These are phyloP conservation scores for Drechslerella dactyloides DNA, from an alignment of 2,329 filamentous ascomycete genomes.

Conservation along the genomic window DNA sequence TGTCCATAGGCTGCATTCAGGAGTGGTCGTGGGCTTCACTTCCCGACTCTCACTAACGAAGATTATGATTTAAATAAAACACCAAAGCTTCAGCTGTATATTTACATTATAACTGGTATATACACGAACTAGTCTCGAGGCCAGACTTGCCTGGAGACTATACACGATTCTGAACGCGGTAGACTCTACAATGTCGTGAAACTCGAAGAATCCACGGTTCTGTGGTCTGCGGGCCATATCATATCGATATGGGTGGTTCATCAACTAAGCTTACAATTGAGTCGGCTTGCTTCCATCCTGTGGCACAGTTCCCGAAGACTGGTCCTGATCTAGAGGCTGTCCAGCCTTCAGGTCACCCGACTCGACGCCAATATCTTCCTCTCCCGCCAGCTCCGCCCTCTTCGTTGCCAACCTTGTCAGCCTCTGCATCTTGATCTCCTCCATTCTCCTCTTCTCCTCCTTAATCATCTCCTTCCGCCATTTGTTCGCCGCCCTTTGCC, in stretches of 20 bases:
- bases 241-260: too few relatives aligned
- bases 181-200: too few relatives aligned
- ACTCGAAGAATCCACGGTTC: too few relatives aligned
- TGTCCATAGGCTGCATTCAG: neutral
- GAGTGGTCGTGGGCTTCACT: constrained; percentile 17
- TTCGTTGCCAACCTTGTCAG: constrained; percentile 25
- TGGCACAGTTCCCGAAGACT: too few relatives aligned
- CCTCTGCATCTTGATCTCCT: constrained; percentile 22
- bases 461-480: constrained; percentile 54
- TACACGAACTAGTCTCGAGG: neutral
- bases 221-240: too few relatives aligned
- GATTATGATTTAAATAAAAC: constrained; percentile 5
- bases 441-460: constrained; percentile 35
- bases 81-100: neutral
- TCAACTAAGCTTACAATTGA: too few relatives aligned
- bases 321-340: neutral
- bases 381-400: neutral
- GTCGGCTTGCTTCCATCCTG: too few relatives aligned
- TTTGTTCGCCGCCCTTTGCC: constrained; percentile 53
- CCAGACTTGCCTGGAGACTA: too few relatives aligned
- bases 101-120: neutral
- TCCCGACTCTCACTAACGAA: constrained; percentile 46
- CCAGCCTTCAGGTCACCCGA: neutral
- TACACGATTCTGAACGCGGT: too few relatives aligned
- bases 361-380: neutral